A percentile compares a stretch with the other conserved stretches of the same genome.
Evolutionary conservation across 129 eudicot genomes (phyloP).

Genomic region (Flaveria sonorensis): DNA sequence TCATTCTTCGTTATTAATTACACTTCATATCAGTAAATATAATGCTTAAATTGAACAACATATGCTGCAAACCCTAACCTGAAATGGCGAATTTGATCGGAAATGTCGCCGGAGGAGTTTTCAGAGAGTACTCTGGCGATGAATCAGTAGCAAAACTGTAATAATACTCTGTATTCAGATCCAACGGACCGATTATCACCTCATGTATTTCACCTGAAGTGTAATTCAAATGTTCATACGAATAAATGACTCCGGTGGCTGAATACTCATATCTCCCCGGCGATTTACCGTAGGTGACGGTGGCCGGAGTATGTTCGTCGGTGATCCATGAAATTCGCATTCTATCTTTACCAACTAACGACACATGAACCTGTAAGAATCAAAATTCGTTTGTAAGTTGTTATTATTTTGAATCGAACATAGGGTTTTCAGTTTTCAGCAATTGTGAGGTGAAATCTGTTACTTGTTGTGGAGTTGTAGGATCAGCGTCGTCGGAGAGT

Average conservation of each 20-base stretch:
- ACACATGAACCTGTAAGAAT: conserved; percentile 53
- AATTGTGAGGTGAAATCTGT: too few relatives aligned
- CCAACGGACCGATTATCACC: conserved; percentile 62
- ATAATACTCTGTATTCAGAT: conserved; percentile 53
- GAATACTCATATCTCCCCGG: conserved; percentile 39
- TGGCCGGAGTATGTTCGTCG: conserved; percentile 39
- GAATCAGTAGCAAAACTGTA: conserved; percentile 50
- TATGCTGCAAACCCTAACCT: conserved; percentile 33
- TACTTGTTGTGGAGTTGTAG: conserved; percentile 56
- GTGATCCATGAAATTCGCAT: conserved; percentile 86
- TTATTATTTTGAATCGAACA: not conserved
- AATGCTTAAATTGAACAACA: not conserved
- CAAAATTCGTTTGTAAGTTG: not conserved
- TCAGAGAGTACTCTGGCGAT: conserved; percentile 45
- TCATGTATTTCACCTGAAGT: conserved; percentile 60
- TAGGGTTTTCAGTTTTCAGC: not conserved
- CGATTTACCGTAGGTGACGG: conserved; percentile 55
- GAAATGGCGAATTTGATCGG: conserved; percentile 62
- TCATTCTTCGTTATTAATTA: too few relatives aligned
- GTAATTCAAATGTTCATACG: conserved; percentile 45
- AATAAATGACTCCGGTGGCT: conserved; percentile 48
- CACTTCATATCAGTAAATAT: not conserved
- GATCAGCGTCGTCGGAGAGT: conserved; percentile 21
- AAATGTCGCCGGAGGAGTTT: conserved; percentile 61
- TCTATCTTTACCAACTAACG: conserved; percentile 49